Conservation (phyloP, 352 stramenopile genomes). For the Globisporangium cylindrosporum region DNA sequence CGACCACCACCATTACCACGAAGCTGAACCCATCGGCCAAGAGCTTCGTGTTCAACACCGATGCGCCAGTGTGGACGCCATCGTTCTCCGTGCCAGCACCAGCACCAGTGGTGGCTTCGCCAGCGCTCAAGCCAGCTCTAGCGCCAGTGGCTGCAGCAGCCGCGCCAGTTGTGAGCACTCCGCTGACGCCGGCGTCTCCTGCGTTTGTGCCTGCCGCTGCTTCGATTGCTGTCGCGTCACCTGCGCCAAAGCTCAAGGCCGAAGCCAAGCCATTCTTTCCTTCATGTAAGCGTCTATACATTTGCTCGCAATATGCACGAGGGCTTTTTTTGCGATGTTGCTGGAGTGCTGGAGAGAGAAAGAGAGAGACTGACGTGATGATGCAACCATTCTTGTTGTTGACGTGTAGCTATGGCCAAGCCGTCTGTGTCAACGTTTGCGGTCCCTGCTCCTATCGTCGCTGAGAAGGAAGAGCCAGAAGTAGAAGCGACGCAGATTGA, state of each 20-base stretch:
- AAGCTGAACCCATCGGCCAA: conserved; percentile 64
- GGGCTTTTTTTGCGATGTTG: not conserved
- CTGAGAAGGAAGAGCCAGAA: conserved; percentile 2
- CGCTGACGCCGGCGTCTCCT: conserved; percentile 14
- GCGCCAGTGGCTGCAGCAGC: not conserved
- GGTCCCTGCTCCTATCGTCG: not conserved
- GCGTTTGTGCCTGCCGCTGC: conserved; percentile 35
- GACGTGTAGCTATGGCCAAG: conserved; percentile 15
- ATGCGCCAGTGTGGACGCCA: conserved; percentile 51
- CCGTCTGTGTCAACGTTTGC: conserved; percentile 16
- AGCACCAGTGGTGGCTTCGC: conserved; percentile 12
- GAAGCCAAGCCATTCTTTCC: conserved; percentile 21
- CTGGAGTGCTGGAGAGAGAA: not conserved
- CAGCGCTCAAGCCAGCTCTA: conserved; percentile 36
- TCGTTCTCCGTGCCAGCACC: conserved; percentile 6
- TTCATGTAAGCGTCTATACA: conserved; percentile 9
- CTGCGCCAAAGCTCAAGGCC: conserved; percentile 26
- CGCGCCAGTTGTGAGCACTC: not conserved
- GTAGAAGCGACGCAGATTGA: conserved; percentile 1
- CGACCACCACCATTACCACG: conserved; percentile 14
- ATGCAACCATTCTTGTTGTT: not conserved
- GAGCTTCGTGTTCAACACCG: conserved; percentile 64
- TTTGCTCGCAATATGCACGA: not conserved
- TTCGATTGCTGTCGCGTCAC: conserved; percentile 16
- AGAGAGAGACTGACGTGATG: not conserved